Conservation (phyloP, 257 asterid genomes). For the Misopates orontium region DNA sequence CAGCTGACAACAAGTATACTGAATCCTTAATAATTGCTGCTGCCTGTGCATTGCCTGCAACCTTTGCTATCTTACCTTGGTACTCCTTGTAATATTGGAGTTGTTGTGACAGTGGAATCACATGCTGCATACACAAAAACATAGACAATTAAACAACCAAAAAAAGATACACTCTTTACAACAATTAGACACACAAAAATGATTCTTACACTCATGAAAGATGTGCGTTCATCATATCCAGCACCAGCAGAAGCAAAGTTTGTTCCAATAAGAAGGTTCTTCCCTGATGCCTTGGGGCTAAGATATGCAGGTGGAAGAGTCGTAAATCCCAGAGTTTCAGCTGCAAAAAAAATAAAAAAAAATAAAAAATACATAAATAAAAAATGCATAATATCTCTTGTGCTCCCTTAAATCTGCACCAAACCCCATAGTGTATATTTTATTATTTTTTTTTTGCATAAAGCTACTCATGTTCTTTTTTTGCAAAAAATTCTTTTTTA, state of each 20-base stretch:
- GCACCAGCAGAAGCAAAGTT: conserved; percentile 95
- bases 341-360: conserved; percentile 38
- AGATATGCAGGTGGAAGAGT: conserved; percentile 75
- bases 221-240: conserved; percentile 88
- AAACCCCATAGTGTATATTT: no score
- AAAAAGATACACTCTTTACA: not conserved
- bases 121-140: conserved; percentile 56
- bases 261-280: conserved; percentile 70
- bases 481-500: no score
- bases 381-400: no score
- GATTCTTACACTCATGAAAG: conserved; percentile 52
- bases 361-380: not conserved
- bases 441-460: no score
- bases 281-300: conserved; percentile 93
- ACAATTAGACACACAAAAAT: no score
- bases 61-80: conserved; percentile 58
- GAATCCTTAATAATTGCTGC: conserved; percentile 58
- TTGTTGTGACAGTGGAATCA: conserved; percentile 73
- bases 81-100: conserved; percentile 74
- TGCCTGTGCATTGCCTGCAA: conserved; percentile 60
- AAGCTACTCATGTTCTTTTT: no score
- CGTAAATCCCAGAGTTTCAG: conserved; percentile 81
- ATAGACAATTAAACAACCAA: not conserved
- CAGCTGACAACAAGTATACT: conserved; percentile 60
- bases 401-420: no score